phyloP scores from a whole-genome alignment of 1,284 basidiomycete genomes.

The Xanthoconium separans region DNA sequence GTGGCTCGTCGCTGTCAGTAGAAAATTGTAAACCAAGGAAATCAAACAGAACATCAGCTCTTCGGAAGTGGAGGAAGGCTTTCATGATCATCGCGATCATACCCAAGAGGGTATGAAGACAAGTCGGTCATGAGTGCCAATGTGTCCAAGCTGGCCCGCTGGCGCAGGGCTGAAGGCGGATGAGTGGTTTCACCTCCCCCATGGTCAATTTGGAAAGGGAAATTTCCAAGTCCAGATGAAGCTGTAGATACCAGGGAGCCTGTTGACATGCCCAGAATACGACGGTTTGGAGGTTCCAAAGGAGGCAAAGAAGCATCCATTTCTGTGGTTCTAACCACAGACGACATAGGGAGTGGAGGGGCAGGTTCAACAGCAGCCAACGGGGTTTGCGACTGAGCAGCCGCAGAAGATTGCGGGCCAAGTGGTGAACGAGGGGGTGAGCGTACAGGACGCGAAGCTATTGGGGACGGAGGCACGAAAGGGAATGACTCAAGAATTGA shows the following conservation, averaged over 20 bases:
- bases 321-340: conserved; percentile 10
- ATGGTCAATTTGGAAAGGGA: conserved; percentile 81
- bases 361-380: conserved; percentile 22
- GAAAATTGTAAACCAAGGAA: conserved; percentile 3
- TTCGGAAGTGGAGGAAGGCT: conserved; percentile 32
- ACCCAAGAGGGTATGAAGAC: conserved; percentile 74
- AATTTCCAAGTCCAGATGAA: conserved; percentile 72
- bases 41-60: conserved; percentile 15
- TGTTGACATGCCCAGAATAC: conserved; percentile 63
- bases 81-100: conserved; percentile 52
- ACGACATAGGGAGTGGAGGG: conserved; percentile 8
- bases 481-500: conserved; percentile 82
- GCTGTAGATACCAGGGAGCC: conserved; percentile 70
- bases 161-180: conserved; percentile 36
- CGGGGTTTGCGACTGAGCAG: conserved; percentile 35
- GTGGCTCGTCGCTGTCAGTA: conserved; percentile 7
- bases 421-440: conserved; percentile 73
- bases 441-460: conserved; percentile 70
- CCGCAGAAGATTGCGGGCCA: conserved; percentile 51
- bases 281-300: conserved; percentile 49
- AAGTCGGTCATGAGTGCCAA: conserved; percentile 76
- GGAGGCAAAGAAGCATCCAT: conserved; percentile 39
- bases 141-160: conserved; percentile 79
- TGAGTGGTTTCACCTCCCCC: conserved; percentile 34
- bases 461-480: conserved; percentile 81